A percentile compares a stretch with the other conserved stretches of the same genome.
Evolutionary conservation across 805 yeast species (phyloP).

Genomic region (Metschnikowia cubensis): DNA sequence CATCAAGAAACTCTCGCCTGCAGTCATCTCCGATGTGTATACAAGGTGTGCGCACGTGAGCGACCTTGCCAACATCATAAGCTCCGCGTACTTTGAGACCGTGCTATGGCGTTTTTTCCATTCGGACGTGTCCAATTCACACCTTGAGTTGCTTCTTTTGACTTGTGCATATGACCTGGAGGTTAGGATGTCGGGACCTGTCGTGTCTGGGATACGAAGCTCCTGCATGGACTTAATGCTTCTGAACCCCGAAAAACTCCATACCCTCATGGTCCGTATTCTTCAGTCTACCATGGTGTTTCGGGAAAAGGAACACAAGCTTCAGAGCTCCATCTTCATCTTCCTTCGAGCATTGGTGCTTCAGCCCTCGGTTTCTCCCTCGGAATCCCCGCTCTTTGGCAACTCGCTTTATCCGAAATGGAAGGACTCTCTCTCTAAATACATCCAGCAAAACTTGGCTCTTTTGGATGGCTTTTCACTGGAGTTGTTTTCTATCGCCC

Average conservation of each 20-base stretch:
- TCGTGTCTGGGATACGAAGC: not conserved
- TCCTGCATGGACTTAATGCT: slow-evolving; percentile 13
- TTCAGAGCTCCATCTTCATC: slow-evolving; percentile 14
- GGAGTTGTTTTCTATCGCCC: not conserved
- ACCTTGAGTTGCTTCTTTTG: slow-evolving; percentile 32
- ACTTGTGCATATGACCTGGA: slow-evolving; percentile 11
- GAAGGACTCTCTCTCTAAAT: slow-evolving; percentile 17
- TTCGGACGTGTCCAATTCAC: slow-evolving; percentile 36
- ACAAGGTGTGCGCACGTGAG: slow-evolving; percentile 1
- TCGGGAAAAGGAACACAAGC: slow-evolving; percentile 14
- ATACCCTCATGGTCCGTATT: slow-evolving; percentile 25
- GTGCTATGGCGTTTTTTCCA: slow-evolving; percentile 42
- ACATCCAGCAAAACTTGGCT: slow-evolving; percentile 14
- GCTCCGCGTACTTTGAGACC: slow-evolving; percentile 22
- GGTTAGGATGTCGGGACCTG: not conserved
- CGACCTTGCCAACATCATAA: slow-evolving; percentile 9
- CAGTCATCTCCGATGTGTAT: slow-evolving; percentile 11
- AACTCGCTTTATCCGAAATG: slow-evolving; percentile 15
- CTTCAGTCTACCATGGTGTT: slow-evolving; percentile 21
- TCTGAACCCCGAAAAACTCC: slow-evolving; percentile 21
- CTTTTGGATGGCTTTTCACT: not conserved
- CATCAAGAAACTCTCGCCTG: slow-evolving; percentile 8
- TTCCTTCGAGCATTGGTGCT: slow-evolving; percentile 14
- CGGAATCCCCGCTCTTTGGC: slow-evolving; percentile 1
- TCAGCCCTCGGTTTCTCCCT: not conserved